Evolutionary conservation across 208 protist species (phyloP), one percentile per base, ranked within the genome.

Genomic region (Leishmania lainsoni): DNA sequence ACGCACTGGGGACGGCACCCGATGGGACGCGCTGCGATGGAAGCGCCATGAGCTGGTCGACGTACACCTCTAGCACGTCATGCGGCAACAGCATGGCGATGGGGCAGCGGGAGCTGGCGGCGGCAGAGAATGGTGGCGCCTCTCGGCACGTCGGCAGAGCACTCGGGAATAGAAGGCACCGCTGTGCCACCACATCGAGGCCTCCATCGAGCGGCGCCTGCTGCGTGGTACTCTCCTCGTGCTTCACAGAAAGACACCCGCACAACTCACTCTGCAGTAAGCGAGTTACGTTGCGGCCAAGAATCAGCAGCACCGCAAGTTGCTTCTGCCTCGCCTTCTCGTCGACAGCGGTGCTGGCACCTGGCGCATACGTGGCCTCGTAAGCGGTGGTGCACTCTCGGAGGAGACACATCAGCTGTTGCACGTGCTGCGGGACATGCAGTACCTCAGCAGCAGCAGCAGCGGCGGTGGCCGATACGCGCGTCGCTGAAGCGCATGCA

Each of bases 221-320:
- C 29, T 48, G 39, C 5, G 14, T 29, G 12, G 49, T 52, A 51
- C 12, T 63, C 5, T 20, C 39, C n/a, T 76, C 10, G 35, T 77
- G 14, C 51, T 69, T 12, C 29, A 81, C 22, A 35, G 58, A 58
- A n/a, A 92, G 79, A 48, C 90, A 68, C 10, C 90, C 85, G 72
- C 80, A 92, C 48, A 96, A 72, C 58, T 88, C 80, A 51, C 86
- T 89, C 61, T 94, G 89, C 75, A 96, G 75, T 17, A 95, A 73
- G 32, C 93, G 87, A 22, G 87, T 87, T 1, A 75, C 75, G 79
- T 96, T 92, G 20, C 93, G 88, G 10, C 78, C 66, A 5, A 94
- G 32, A 39, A 95, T 52, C 17, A 95, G 65, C 66, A 90, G n/a
- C 49, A 82, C 76, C 61, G 90, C 75, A 14, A 90, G 70, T 42